Conservation (phyloP, 2,329 filamentous ascomycete genomes). For the Pyrenochaeta sp. region DNA sequence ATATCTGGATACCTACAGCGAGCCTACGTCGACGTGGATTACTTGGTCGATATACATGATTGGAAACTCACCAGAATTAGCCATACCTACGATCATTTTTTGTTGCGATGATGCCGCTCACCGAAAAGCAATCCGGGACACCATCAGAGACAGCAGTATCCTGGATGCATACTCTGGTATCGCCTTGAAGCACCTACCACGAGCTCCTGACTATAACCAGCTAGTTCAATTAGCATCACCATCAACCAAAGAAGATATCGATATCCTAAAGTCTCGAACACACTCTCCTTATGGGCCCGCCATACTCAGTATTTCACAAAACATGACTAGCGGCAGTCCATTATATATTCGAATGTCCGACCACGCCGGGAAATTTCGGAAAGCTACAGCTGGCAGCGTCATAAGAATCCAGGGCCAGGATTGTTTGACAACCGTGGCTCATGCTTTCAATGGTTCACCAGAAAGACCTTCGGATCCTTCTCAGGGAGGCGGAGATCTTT, state of each 20-base stretch:
- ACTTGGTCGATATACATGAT: constrained; percentile 27
- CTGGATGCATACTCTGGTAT: constrained; percentile 11
- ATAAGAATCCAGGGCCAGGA: constrained; percentile 2
- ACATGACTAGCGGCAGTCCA: background rate
- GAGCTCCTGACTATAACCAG: constrained; percentile 20
- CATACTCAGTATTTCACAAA: background rate
- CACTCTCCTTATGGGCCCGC: background rate
- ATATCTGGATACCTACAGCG: constrained; percentile 16
- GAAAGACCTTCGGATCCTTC: background rate
- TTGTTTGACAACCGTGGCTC: constrained; percentile 10
- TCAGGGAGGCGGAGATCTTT: constrained; percentile 2
- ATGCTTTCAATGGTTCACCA: constrained; percentile 7
- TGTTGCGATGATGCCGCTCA: constrained; percentile 12
- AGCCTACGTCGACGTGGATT: constrained; percentile 10
- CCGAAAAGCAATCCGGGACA: constrained; percentile 14
- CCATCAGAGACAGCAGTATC: constrained; percentile 16
- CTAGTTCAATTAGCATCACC: constrained; percentile 11
- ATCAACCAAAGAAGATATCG: background rate
- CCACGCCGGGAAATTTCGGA: background rate
- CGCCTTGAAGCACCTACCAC: constrained; percentile 13
- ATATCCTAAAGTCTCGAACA: no score
- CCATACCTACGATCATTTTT: constrained; percentile 23
- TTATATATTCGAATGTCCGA: background rate
- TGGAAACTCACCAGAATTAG: constrained; percentile 8
- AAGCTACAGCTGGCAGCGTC: constrained; percentile 10